Evolutionary conservation across 345 rosid species (phyloP), one percentile per base, ranked within the genome.

Genomic region (Eucalyptus curtisii): DNA sequence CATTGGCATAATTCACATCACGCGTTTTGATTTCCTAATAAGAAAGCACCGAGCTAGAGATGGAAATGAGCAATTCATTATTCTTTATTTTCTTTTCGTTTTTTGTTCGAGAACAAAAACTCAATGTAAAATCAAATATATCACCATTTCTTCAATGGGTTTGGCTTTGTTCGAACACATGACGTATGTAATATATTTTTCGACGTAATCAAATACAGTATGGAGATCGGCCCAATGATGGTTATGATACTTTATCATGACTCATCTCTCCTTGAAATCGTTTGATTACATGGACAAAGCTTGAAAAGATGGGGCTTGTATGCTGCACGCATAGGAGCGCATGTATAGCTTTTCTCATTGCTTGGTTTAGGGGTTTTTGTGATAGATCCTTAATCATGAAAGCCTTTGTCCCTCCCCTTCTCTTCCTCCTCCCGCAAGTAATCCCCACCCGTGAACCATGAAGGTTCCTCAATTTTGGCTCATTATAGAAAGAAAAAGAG

Each of bases 191-290:
- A 19, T 68, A 33, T 68, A 19, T 76, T 10, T 76, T 20, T 4
- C 0, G 30, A 33, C 4, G 13, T 1, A 19, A 33, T 40, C 8
- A 20, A 42, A 40, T 37, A 6, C 0, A 0, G 8, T 17, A 20
- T 0, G 30, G 27, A 1, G 42, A 20, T 11, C 82, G 2, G 27
- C 3, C 44, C 82, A 20, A 76, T 76, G 82, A 76, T 76, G 7
- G 5, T 22, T 25, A 11, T 10, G 82, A 10, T 24, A 7, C 8
- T 37, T 37, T 7, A 11, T 37, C 27, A 37, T 10, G 82, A 6
- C 47, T 76, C 15, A 11, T 76, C 82, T 10, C 82, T 10, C 14
- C 27, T 40, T 22, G 13, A 40, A 76, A 10, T 40, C 8, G 42
- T 76, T 76, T 76, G 82, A 76, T 40, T 76, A 76, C 30, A 76